Evolutionary conservation across 2,329 filamentous ascomycete genomes (phyloP).

Genomic region (Claviceps humidiphila): DNA sequence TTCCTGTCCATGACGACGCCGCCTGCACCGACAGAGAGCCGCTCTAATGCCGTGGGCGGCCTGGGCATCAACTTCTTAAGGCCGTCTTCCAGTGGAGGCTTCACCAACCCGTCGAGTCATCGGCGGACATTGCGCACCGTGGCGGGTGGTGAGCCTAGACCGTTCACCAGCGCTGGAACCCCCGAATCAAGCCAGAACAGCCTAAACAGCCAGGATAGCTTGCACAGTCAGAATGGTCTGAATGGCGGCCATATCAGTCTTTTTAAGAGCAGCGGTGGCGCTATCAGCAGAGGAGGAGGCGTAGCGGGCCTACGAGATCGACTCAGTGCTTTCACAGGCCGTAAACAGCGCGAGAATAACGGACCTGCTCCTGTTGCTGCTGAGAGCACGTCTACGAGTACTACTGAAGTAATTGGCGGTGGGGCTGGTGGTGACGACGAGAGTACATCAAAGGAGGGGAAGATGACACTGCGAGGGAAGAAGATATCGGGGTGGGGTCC

Average conservation of each 20-base stretch:
- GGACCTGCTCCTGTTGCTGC: background rate
- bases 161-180: conserved; percentile 20
- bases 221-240: too few species aligned
- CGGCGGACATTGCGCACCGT: conserved; percentile 8
- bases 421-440: too few species aligned
- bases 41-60: conserved; percentile 10
- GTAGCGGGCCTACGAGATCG: conserved; percentile 20
- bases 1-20: conserved; percentile 33
- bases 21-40: conserved; percentile 26
- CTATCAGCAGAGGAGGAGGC: too few species aligned
- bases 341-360: conserved; percentile 12
- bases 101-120: conserved; percentile 10
- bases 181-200: conserved; percentile 6
- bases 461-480: too few species aligned
- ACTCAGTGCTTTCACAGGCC: conserved; percentile 21
- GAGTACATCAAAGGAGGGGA: too few species aligned
- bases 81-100: conserved; percentile 19
- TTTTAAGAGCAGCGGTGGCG: conserved; percentile 13
- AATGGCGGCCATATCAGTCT: too few species aligned
- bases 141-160: conserved; percentile 13
- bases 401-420: too few species aligned
- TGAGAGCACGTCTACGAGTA: too few species aligned
- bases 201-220: too few species aligned
- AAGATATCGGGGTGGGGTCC: too few species aligned
- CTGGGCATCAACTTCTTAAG: conserved; percentile 19